Evolutionary conservation across 2,329 filamentous ascomycete species (phyloP), one percentile per base, ranked within the genome.

Genomic region (Diplodia sapinea): DNA sequence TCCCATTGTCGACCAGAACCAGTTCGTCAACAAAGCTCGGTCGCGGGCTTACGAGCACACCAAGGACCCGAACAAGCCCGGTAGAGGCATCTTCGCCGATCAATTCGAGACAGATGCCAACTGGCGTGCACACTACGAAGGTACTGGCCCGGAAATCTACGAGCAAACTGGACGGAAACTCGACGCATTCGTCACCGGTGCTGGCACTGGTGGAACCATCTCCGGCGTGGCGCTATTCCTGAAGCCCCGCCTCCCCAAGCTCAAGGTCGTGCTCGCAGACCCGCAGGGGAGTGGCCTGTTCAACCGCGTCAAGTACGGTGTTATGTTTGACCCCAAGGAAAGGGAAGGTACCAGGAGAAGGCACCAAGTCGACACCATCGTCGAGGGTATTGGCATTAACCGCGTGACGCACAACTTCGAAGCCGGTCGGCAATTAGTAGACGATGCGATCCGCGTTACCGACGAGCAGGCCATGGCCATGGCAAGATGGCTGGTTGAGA

Each of bases 311-410:
- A 91, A 91, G 72, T 92, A 95, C 78, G 95, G 94, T 5, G 95
- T 99, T 69, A 97, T 99, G 92, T 99, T 97, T 80, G 91, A 93
- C 69, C 75, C 86, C 0, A 96, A 92, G 36, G 95, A 99, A 81
- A 87, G 86, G 71, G 95, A 99, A 83, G 95, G 95, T 4, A 98
- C 94, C 13, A 85, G 95, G 15, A 86, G 96, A 59, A 85, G 95
- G 68, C 89, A 92, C 73, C 96, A 99, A 80, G 93, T 99, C 64
- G 96, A 99, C 81, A 94, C 91, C 4, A 92, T 99, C 71, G 93
- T 99, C 33, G 96, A 99, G 80, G 95, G 95, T 1, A 92, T 99
- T 71, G 95, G 95, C 1, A 91, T 98, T 78, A 99, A 97, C 77
- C 89, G 95, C 2, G 85, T 97, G n/a, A 99, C 95, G 1, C 87